phyloP scores from a whole-genome alignment of 1,284 basidiomycete species.

The Cutaneotrichosporon cyanovorans region DNA sequence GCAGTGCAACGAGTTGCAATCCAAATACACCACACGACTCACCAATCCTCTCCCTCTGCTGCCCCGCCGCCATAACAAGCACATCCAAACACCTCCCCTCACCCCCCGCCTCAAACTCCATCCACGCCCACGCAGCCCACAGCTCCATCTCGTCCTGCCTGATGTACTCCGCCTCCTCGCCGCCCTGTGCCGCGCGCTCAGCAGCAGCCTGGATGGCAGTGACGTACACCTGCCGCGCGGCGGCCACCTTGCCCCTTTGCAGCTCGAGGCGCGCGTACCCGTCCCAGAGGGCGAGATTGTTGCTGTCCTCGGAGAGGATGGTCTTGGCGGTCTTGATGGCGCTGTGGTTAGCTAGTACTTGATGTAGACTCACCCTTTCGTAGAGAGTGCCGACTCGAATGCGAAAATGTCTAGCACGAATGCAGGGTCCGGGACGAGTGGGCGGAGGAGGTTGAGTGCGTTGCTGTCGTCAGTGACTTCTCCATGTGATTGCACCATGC shows the following conservation, averaged over 20 bases:
- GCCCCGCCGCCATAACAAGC: conserved; percentile 23
- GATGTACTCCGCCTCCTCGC: conserved; percentile 10
- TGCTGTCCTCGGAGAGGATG: conserved; percentile 57
- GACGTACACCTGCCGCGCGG: conserved; percentile 76
- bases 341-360: conserved; percentile 11
- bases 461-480: conserved; percentile 23
- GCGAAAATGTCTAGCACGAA: conserved; percentile 43
- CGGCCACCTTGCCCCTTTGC: conserved; percentile 59
- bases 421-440: conserved; percentile 36
- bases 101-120: conserved; percentile 55
- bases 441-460: conserved; percentile 24
- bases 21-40: neutral
- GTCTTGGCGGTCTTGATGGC: conserved; percentile 59
- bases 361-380: conserved; percentile 25
- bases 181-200: conserved; percentile 14
- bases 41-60: conserved; percentile 12
- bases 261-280: conserved; percentile 73
- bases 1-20: too few species aligned
- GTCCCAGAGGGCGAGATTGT: conserved; percentile 68
- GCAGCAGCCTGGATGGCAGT: conserved; percentile 48
- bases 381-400: conserved; percentile 32
- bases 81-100: conserved; percentile 24
- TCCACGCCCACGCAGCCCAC: conserved; percentile 83
- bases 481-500: neutral
- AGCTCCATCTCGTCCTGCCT: conserved; percentile 46